Base-by-base conservation (phyloP, 2,329 filamentous ascomycete species). In the Elsinoe fawcettii region DNA sequence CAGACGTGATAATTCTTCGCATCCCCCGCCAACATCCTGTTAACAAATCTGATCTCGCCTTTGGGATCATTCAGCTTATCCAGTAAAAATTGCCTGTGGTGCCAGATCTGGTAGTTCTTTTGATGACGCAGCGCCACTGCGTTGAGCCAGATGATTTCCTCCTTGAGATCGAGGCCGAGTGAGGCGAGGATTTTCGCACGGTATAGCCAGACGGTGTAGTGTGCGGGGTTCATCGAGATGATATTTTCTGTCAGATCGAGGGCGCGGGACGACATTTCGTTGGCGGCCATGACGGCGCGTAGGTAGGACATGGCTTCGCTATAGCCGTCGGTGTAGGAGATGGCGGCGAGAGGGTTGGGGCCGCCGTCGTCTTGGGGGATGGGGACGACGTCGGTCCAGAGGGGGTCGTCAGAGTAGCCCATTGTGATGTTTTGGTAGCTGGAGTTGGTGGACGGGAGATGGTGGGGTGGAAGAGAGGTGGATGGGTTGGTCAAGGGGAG, bases 81-180 rank as follows among this genome's bases (percentile, higher is more conserved):
- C 60, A 75, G 80, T 71, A 75, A 78, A 70, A 74, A 69, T 77
- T 84, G 69, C 64, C 80, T 70, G 74, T 85, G 75, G 82, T 88
- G 73, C 81, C 93, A 99, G 71, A 99, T 99, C 74, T 99, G 93
- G 75, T 99, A 99, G 75, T 97, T 99, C 73, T 99, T 99, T 66
- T 95, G 84, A 70, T 96, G 86, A 58, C 82, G 78, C 55, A 95
- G 77, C 9, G 92, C 88, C 25, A 93, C 84, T 9, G 83, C 77
- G 72, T 96, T 95, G 54, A 99, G 78, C 90, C 92, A 99, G 43
- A 77, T 75, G 47, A 96, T 78, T 71, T 99, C 93, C 59, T 85
- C 79, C 2, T 77, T 73, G 44, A 93, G 75, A 56, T 84, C 75
- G 49, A 85, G 78, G 49, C 80, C 71, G 23, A 95, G 77, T 2